Evolutionary conservation across 768 basidiomycete species (phyloP).

Genomic region (Porpolomopsis calyptriformis): DNA sequence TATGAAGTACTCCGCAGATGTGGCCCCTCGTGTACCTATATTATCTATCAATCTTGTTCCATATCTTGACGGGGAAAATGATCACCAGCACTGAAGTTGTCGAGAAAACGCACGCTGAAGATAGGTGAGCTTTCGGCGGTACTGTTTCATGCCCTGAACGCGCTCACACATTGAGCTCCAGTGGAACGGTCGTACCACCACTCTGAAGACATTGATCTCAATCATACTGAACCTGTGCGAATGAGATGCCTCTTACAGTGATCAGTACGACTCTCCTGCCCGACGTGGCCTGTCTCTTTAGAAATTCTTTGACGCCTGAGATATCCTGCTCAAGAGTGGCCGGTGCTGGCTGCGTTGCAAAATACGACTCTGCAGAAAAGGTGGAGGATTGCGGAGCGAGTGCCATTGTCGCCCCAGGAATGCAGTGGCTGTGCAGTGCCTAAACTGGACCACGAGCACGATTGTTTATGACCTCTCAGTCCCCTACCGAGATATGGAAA

Average conservation of each 20-base stretch:
- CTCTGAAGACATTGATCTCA: constrained; percentile 43
- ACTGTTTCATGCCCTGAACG: constrained; percentile 15
- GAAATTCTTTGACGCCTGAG: constrained; percentile 53
- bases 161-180: constrained; percentile 98
- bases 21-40: constrained; percentile 87
- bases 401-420: neutral
- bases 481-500: constrained; percentile 25
- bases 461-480: too few species aligned
- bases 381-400: constrained; percentile 22
- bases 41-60: too few species aligned
- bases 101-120: constrained; percentile 89
- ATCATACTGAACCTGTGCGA: constrained; percentile 4
- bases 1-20: constrained; percentile 97
- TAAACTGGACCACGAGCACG: neutral
- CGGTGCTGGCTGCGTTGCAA: constrained; percentile 78
- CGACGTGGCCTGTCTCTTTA: constrained; percentile 50
- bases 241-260: constrained; percentile 60
- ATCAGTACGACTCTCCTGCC: constrained; percentile 82
- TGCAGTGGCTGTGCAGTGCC: neutral
- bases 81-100: constrained; percentile 96
- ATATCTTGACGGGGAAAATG: too few species aligned
- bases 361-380: constrained; percentile 87
- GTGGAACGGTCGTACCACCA: constrained; percentile 93
- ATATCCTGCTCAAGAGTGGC: constrained; percentile 59
- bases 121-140: constrained; percentile 18